Evolutionary conservation across 2,329 filamentous ascomycete species (phyloP).

Genomic region (Bipolaris bicolor): DNA sequence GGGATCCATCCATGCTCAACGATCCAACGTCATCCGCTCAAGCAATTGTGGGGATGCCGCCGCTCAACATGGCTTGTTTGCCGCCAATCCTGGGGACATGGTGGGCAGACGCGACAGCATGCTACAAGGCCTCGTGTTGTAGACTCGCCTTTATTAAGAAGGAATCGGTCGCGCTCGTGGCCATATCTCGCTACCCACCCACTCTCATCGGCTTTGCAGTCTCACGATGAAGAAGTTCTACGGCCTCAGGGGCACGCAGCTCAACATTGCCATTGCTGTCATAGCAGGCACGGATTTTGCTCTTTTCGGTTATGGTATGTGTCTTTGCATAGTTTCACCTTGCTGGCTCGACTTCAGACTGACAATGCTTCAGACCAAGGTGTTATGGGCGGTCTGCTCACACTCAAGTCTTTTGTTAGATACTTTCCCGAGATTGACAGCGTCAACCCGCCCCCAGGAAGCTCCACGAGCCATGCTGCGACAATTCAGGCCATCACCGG

Average conservation of each 20-base stretch:
- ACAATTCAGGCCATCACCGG: conserved; percentile 53
- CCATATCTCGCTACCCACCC: neutral
- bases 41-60: conserved; percentile 18
- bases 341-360: conserved; percentile 5
- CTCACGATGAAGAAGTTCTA: conserved; percentile 57
- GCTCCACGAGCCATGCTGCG: conserved; percentile 43
- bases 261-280: conserved; percentile 72
- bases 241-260: conserved; percentile 67
- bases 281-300: conserved; percentile 76
- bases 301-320: conserved; percentile 65
- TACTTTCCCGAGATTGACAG: conserved; percentile 52
- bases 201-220: neutral
- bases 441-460: conserved; percentile 42
- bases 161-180: conserved; percentile 8
- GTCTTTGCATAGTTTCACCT: neutral
- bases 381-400: conserved; percentile 71
- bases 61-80: conserved; percentile 12
- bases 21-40: conserved; percentile 22
- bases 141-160: conserved; percentile 7
- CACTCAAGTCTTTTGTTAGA: conserved; percentile 65
- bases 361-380: conserved; percentile 34
- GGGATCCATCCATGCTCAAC: conserved; percentile 17
- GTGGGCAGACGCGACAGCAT: conserved; percentile 10
- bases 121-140: conserved; percentile 13
- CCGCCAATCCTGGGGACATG: conserved; percentile 8